phyloP scores from a whole-genome alignment of 331 rosid species.

The Malus hybrid region DNA sequence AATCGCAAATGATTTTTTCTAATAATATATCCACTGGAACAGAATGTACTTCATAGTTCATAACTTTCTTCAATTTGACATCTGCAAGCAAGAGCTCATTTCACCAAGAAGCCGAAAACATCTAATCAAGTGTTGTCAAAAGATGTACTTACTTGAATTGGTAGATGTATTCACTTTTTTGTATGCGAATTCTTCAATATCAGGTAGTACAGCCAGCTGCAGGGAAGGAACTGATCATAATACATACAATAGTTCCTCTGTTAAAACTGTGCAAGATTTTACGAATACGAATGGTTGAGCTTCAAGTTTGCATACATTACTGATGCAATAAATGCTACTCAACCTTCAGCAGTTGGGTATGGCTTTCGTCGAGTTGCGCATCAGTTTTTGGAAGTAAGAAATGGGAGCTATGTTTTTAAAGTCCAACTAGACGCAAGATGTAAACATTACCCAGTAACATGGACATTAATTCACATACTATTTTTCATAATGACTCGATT shows the following conservation, averaged over 20 bases:
- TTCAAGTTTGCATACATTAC: background rate
- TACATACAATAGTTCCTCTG: background rate
- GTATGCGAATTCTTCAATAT: conserved; percentile 51
- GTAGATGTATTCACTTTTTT: conserved; percentile 18
- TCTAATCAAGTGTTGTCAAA: background rate
- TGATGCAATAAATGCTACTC: background rate
- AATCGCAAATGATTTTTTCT: background rate
- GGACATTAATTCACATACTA: background rate
- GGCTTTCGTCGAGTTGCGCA: background rate
- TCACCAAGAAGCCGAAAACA: background rate
- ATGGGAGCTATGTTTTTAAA: background rate
- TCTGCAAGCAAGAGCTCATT: conserved; percentile 3
- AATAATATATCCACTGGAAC: background rate
- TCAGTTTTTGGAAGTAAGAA: no score
- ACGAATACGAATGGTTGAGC: background rate
- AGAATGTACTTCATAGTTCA: background rate
- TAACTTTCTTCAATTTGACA: background rate
- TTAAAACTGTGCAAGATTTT: background rate
- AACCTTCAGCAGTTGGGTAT: background rate
- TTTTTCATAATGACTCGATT: background rate
- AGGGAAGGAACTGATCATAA: conserved; percentile 1
- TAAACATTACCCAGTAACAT: background rate
- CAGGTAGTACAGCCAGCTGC: conserved; percentile 25
- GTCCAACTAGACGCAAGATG: background rate
- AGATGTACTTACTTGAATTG: conserved; percentile 18